Percentiles rank a stretch among this genome's conserved stretches.
Evolutionary conservation across 73 alveolate genomes (phyloP).

Genomic region (Paramecium bursaria): DNA sequence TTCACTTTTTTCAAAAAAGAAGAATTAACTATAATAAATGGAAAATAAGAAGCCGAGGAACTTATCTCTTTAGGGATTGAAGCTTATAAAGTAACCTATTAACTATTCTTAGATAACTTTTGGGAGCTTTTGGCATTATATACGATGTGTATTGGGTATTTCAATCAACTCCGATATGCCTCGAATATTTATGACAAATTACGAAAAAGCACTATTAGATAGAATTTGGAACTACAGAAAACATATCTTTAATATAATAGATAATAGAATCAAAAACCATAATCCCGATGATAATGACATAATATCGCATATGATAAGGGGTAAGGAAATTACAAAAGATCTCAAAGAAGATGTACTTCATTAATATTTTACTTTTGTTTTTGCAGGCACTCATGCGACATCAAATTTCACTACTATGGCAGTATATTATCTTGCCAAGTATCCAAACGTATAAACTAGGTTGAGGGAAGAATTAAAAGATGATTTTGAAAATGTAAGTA

Average conservation of each 20-base stretch:
- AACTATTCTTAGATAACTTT: background rate
- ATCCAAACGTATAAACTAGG: constrained; percentile 2
- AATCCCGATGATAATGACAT: no score
- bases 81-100: background rate
- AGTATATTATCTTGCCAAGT: constrained; percentile 9
- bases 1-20: constrained; percentile 1
- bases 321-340: no score
- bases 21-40: background rate
- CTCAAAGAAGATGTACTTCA: constrained; percentile 28
- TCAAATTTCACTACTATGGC: constrained; percentile 58
- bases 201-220: background rate
- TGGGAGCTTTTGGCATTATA: constrained; percentile 13
- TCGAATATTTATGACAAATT: background rate
- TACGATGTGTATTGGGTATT: constrained; percentile 19
- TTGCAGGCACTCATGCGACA: constrained; percentile 70
- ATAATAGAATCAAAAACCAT: no score
- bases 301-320: no score
- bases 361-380: constrained; percentile 54
- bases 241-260: background rate
- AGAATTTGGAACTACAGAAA: background rate
- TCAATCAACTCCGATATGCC: background rate
- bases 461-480: constrained; percentile 48
- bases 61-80: background rate
- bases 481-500: background rate
- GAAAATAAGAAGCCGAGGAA: background rate